A percentile compares a stretch with the other conserved stretches of the same genome.
Evolutionary conservation across 176 grass and related monocot species (phyloP).

Genomic region (bread wheat (Triticum aestivum)): IWGSC_CS_RefSeq_v2.1 NC_057799.1:392854216-392854715

Average conservation of each 20-base stretch:
- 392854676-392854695: neutral
- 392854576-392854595: neutral
- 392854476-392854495: neutral
- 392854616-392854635: neutral
- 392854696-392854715: too few species aligned
- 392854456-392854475: neutral
- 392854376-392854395: too few species aligned
- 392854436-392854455: neutral
- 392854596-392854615: neutral
- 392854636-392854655: neutral
- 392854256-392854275: too few species aligned
- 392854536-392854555: neutral
- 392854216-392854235: too few species aligned
- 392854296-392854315: too few species aligned
- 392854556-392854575: neutral
- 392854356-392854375: too few species aligned
- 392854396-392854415: too few species aligned
- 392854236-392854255: too few species aligned
- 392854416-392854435: too few species aligned
- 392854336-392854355: too few species aligned
- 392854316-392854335: too few species aligned
- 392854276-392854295: too few species aligned
- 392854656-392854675: neutral
- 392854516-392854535: neutral
- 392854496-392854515: neutral